Evolutionary conservation across 306 rosid species (phyloP).

Genomic region (Quercus suber): DNA sequence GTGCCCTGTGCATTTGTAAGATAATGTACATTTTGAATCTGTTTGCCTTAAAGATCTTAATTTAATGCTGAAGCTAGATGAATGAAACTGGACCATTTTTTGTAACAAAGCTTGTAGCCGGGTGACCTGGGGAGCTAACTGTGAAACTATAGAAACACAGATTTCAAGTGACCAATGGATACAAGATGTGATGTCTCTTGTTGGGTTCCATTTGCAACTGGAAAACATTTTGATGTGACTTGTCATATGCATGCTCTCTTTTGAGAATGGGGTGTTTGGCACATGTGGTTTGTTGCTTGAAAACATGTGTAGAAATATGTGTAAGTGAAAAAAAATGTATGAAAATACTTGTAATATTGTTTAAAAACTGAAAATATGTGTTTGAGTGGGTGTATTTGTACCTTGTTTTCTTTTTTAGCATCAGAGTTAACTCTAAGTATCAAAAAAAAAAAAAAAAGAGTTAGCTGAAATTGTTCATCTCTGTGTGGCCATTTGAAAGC

Average conservation of each 20-base stretch:
- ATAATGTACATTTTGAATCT: not conserved
- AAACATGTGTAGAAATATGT: too few relatives aligned
- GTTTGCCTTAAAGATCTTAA: not conserved
- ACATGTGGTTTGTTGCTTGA: too few relatives aligned
- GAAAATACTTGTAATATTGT: too few relatives aligned
- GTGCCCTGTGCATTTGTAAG: not conserved
- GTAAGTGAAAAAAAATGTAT: fast-evolving
- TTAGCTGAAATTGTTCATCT: too few relatives aligned
- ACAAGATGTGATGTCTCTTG: not conserved
- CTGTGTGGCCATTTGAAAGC: too few relatives aligned
- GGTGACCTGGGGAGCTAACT: not conserved
- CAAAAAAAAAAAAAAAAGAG: too few relatives aligned
- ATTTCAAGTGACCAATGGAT: not conserved
- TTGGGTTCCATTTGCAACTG: not conserved
- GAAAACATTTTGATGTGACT: not conserved
- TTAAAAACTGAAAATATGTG: too few relatives aligned
- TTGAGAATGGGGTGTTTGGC: too few relatives aligned
- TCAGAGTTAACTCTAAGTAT: too few relatives aligned
- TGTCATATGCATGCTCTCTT: not conserved
- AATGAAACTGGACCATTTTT: not conserved
- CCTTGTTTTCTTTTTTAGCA: too few relatives aligned
- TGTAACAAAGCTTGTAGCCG: not conserved
- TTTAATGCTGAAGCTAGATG: not conserved
- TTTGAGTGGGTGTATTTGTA: too few relatives aligned
- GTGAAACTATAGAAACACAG: not conserved